Percentiles rank a stretch among this genome's conserved stretches.
Conservation (phyloP, 164 flowering plant species). For the Sextonia rubra region DNA sequence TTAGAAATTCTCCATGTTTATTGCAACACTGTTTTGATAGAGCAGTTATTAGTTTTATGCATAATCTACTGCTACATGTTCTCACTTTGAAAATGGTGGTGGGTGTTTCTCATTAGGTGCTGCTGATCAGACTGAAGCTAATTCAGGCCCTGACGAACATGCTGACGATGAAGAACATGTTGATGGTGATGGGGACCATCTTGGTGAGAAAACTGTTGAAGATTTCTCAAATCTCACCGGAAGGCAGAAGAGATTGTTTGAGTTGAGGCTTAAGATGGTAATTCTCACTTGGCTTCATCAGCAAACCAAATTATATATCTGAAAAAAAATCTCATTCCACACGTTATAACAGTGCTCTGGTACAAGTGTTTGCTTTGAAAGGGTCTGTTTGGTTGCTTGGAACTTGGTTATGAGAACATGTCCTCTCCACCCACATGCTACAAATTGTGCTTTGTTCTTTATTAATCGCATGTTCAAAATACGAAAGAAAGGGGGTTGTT, state of each 20-base stretch:
- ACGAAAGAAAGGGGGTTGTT: no score
- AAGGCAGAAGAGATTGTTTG: constrained; percentile 69
- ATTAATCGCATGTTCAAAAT: no score
- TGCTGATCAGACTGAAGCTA: constrained; percentile 21
- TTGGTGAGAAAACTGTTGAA: constrained; percentile 28
- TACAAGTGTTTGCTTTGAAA: no score
- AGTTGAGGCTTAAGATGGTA: constrained; percentile 89
- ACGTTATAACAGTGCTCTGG: no score
- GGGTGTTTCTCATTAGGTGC: constrained; percentile 1
- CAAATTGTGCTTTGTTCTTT: no score
- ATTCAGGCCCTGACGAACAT: constrained; percentile 28
- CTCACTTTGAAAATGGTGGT: not conserved
- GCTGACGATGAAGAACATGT: constrained; percentile 11
- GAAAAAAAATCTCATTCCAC: no score
- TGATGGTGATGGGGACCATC: constrained; percentile 17
- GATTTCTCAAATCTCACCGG: constrained; percentile 60
- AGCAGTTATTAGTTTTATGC: not conserved
- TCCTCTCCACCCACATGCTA: no score
- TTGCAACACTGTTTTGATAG: not conserved
- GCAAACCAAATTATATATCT: no score
- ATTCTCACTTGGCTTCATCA: no score
- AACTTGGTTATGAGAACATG: no score
- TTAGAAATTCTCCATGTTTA: no score
- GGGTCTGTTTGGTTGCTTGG: no score
- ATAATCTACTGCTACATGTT: not conserved